Base-by-base conservation (phyloP, 179 eudicot genomes). In the Beta lomatogona region DNA sequence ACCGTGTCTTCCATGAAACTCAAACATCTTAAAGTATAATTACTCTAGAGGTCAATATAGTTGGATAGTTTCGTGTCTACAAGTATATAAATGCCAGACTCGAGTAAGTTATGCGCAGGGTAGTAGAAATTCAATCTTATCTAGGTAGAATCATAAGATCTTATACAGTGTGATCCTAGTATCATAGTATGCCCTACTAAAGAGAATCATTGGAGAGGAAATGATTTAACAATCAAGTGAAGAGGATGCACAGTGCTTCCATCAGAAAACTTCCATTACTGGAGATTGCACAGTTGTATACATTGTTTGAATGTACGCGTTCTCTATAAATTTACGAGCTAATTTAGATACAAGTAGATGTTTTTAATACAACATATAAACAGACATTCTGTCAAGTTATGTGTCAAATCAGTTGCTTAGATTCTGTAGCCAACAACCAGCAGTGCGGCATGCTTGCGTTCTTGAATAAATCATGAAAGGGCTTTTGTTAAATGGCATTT, bases 241-340 rank as follows among this genome's bases (percentile, higher is more conserved):
- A 76, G 10, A 53, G 68, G 61, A 57, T 21, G 78, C 77, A 61
- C 48, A 61, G 18, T 31, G 59, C 36, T 60, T 50, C 57, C 72
- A 52, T 44, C 52, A 68, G 79, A 85, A 78, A 82, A 78, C 60
- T 78, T 79, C 82, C 73, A 78, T 81, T 73, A 81, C 84, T 78
- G 87, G 79, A 85, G 69, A 73, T 78, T 77, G 84, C 77, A 78
- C 77, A 80, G 84, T 67, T 73, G 85, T 85, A 82, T 85, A 85
- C 85, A 85, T 19, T 55, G 70, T 64, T 75, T 70, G 46, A 82
- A 82, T 68, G 82, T 82, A 71, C 44, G 57, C 77, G 64, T 78
- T 82, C 82, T 85, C 78, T 79, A 82, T 76, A 71, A 45, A 85
- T 76, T 79, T 86, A 86, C 81, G 80, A 80, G 83, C 88, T 80